Conservation (phyloP, 768 basidiomycete genomes). For the Psilocybe azurescens region DNA sequence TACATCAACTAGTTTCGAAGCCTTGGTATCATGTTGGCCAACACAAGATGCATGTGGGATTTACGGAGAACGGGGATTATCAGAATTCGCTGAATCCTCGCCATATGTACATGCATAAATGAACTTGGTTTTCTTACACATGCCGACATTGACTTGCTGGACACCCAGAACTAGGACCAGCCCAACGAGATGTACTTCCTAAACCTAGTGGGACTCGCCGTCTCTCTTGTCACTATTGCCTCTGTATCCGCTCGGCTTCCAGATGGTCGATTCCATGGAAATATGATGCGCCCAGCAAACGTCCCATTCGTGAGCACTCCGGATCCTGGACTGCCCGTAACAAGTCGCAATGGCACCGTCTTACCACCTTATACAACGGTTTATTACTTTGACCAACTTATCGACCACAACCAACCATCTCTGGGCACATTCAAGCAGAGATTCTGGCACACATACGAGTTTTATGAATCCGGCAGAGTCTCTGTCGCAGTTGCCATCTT, state of each 20-base stretch:
- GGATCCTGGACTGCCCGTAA: conserved; percentile 38
- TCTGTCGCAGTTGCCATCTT: neutral
- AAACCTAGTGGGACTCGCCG: conserved; percentile 25
- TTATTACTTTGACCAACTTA: conserved; percentile 63
- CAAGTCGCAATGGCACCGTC: conserved; percentile 45
- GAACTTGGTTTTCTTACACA: conserved; percentile 9
- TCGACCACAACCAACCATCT: conserved; percentile 59
- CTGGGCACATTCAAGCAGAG: conserved; percentile 80
- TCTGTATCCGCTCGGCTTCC: conserved; percentile 28
- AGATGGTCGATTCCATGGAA: conserved; percentile 47
- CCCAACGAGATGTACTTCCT: conserved; percentile 17
- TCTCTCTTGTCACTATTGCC: conserved; percentile 25
- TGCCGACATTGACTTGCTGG: neutral
- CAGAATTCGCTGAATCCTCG: conserved; percentile 23
- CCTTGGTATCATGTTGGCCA: conserved; percentile 15
- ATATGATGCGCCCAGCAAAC: conserved; percentile 43
- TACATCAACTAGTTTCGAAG: conserved; percentile 12
- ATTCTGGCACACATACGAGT: conserved; percentile 74
- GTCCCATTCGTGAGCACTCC: conserved; percentile 38
- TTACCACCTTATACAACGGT: conserved; percentile 50
- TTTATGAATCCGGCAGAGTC: conserved; percentile 56
- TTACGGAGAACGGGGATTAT: conserved; percentile 5
- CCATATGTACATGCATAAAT: conserved; percentile 13
- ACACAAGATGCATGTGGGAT: conserved; percentile 19
- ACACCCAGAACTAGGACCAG: conserved; percentile 1